Evolutionary conservation across 257 asterid species (phyloP), one percentile per base, ranked within the genome.

Genomic region (Cordia subcordata): DNA sequence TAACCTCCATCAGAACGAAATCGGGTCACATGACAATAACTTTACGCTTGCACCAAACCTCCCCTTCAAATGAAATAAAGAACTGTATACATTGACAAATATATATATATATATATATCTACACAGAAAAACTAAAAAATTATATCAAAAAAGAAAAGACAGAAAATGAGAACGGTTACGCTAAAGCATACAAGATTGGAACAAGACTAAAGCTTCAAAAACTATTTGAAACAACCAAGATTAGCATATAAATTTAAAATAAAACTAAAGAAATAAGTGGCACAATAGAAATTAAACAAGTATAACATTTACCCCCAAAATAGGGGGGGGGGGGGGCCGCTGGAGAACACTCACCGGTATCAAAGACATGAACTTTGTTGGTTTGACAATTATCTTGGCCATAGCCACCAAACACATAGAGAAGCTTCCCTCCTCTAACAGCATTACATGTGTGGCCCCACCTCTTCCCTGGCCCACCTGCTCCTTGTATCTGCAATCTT

Each of bases 371-470:
- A 81, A 93, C 88, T 75, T 73, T 75, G 75, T 93, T 93, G 62
- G 97, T 86, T 80, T 89, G 99, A 71, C 87, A 73, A 68, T 87
- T 84, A 68, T 83, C 80, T 61, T 83, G 79, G 42, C 99, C 94
- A 80, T 86, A 93, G 35, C 99, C 99, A 17, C 97, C 99, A 69
- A 93, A 83, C n/a, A 89, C 83, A 65, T 89, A 93, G 63, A 93
- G 86, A 79, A 90, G 86, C 74, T 74, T 85, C 53, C 99, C 99
- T 17, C 86, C 96, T 61, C 66, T 72, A 66, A 93, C 75, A 82
- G 96, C 86, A 79, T 79, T 93, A 82, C 95, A 93, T 76, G 97
- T 86, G 83, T 93, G 99, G 50, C 99, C 97, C 99, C 99, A 93
- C 74, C 95, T 80, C 79, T 83, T 83, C 44, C 97, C 97, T 10